These are phyloP conservation scores for Cadophora luteo-olivacea DNA, from an alignment of 2,329 filamentous ascomycete species.

Conservation along the genomic window DNA sequence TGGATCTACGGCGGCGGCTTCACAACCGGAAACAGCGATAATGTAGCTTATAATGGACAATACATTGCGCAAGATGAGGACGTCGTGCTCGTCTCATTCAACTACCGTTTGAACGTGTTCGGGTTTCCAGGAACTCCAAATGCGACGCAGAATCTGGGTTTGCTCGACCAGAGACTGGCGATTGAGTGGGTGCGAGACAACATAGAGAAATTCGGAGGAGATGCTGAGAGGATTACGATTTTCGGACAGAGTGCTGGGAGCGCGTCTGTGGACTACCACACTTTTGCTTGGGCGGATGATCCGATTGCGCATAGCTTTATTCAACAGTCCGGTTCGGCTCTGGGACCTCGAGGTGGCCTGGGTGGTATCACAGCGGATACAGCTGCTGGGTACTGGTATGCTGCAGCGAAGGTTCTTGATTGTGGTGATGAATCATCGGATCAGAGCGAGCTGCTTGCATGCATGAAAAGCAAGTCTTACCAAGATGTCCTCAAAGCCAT, in stretches of 20 bases:
- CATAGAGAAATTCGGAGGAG: conserved; percentile 63
- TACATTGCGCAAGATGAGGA: conserved; percentile 51
- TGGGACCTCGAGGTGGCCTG: conserved; percentile 39
- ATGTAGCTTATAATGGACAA: conserved; percentile 50
- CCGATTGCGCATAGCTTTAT: conserved; percentile 41
- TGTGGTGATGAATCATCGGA: conserved; percentile 31
- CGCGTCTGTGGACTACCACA: conserved; percentile 35
- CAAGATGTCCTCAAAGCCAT: conserved; percentile 23
- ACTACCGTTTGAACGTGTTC: conserved; percentile 49
- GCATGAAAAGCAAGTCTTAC: conserved; percentile 25
- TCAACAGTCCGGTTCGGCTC: conserved; percentile 30
- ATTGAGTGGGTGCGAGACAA: conserved; percentile 65
- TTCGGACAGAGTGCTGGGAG: conserved; percentile 69
- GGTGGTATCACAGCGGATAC: neutral
- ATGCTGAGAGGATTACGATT: conserved; percentile 51
- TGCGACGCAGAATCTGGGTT: conserved; percentile 47
- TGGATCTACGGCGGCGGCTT: conserved; percentile 54
- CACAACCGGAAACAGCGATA: conserved; percentile 47
- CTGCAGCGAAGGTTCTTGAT: conserved; percentile 28
- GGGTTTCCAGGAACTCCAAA: conserved; percentile 24
- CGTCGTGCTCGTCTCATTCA: conserved; percentile 52
- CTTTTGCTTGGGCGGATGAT: conserved; percentile 26
- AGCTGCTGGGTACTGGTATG: conserved; percentile 29
- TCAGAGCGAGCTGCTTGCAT: conserved; percentile 25
- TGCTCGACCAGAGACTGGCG: conserved; percentile 63